Base-by-base conservation (phyloP, 208 protist species). In the Trypanosoma theileri region DNA sequence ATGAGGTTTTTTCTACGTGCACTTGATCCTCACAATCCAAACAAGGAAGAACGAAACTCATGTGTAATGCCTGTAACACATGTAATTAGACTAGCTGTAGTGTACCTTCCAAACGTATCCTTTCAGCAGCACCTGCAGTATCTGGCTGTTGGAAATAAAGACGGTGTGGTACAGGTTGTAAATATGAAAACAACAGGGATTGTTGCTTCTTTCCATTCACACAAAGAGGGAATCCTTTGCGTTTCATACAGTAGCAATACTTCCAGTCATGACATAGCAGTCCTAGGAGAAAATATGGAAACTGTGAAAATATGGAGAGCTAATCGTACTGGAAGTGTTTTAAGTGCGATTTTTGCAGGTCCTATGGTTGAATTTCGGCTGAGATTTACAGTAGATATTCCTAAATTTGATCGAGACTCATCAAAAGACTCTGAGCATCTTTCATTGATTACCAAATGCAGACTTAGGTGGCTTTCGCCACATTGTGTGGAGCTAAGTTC, bases 221-320 rank as follows among this genome's bases (percentile, higher is more conserved):
- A 90, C 55, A 54, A 45, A 22, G 74, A 79, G 4, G 71, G 79
- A 19, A 68, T 93, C 35, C 71, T 91, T 26, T 74, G 74, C 13
- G 81, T 93, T 45, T 70, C 90, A 19, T 96, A 88, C 71, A 92
- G 89, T 70, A 83, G 80, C 74, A 88, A 88, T 71, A 85, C 71
- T 21, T 50, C 75, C 6, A 80, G 69, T 40, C 77, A 86, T 54
- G 85, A 95, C 66, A 83, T 96, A 56, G 87, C 86, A 22, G 83
- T 84, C 22, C 65, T 96, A 12, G 68, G 82, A 35, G 84, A 88
- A 72, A 67, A 70, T n/a, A 78, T 89, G 84, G 72, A 82, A 45
- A 64, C 57, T 28, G 60, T 96, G 31, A 82, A 82, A 41, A 69
- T 96, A 19, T 96, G 87, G 87, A 66, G 77, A 4, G 81, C 81